Evolutionary conservation across 805 yeast genomes (phyloP).

Genomic region (Debaryomyces tyrocola): DNA sequence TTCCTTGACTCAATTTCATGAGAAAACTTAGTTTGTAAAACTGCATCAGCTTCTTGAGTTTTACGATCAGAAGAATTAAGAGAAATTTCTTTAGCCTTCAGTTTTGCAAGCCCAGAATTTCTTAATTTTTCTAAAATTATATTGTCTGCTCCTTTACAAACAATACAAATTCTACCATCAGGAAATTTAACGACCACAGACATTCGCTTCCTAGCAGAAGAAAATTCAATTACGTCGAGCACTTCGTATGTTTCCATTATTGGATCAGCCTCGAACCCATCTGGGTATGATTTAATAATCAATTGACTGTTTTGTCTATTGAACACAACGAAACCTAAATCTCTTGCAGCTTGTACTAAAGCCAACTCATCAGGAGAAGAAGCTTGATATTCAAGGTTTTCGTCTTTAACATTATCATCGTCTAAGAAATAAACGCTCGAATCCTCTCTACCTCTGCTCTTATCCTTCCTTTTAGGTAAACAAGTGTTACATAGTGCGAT

Average conservation of each 20-base stretch:
- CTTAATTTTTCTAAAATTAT: conserved; percentile 74
- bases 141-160: conserved; percentile 97
- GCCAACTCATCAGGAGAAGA: conserved; percentile 98
- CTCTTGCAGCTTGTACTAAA: conserved; percentile 89
- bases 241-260: conserved; percentile 68
- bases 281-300: conserved; percentile 75
- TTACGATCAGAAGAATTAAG: conserved; percentile 61
- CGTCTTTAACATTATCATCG: conserved; percentile 26
- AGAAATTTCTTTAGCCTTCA: conserved; percentile 65
- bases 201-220: conserved; percentile 91
- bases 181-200: conserved; percentile 81
- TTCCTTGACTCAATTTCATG: conserved; percentile 27
- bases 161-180: conserved; percentile 66
- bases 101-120: conserved; percentile 55
- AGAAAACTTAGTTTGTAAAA: conserved; percentile 56
- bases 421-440: conserved; percentile 15
- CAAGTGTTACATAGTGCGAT: conserved; percentile 91
- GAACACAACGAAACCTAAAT: conserved; percentile 83
- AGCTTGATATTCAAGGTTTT: conserved; percentile 77
- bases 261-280: conserved; percentile 71
- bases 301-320: conserved; percentile 63
- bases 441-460: neutral
- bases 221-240: conserved; percentile 79
- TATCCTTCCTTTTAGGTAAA: conserved; percentile 57
- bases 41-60: conserved; percentile 72